Conservation (phyloP, 2,329 filamentous ascomycete genomes). For the Coniochaeta sp. region DNA sequence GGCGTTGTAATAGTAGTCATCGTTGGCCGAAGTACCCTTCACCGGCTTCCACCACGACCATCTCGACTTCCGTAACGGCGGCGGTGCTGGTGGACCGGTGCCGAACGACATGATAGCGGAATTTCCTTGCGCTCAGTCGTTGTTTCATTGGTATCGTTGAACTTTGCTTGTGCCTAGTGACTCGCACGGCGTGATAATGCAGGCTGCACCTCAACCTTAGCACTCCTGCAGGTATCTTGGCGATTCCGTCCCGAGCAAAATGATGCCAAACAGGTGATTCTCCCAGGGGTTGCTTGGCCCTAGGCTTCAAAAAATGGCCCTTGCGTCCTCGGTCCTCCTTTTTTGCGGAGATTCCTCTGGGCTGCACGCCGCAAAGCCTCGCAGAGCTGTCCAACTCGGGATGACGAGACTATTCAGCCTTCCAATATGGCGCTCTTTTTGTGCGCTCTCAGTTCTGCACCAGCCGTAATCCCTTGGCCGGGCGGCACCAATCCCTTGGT, state of each 20-base stretch:
- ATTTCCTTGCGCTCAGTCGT: background rate
- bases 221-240: background rate
- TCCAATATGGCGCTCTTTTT: background rate
- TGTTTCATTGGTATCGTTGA: background rate
- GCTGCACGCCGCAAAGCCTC: background rate
- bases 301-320: background rate
- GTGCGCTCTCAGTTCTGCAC: background rate
- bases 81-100: background rate
- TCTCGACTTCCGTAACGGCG: background rate
- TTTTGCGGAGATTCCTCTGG: background rate
- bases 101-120: background rate
- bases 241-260: background rate
- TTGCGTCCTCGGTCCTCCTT: background rate
- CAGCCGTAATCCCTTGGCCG: background rate
- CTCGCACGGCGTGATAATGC: background rate
- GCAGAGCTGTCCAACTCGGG: background rate
- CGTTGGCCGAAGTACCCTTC: background rate
- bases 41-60: slow-evolving; percentile 2
- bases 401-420: background rate
- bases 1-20: background rate
- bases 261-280: background rate
- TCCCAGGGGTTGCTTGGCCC: background rate
- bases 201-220: background rate
- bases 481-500: background rate
- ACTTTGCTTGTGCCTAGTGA: background rate